phyloP scores from a whole-genome alignment of 768 basidiomycete genomes.

The Lyophyllum atratum region DNA sequence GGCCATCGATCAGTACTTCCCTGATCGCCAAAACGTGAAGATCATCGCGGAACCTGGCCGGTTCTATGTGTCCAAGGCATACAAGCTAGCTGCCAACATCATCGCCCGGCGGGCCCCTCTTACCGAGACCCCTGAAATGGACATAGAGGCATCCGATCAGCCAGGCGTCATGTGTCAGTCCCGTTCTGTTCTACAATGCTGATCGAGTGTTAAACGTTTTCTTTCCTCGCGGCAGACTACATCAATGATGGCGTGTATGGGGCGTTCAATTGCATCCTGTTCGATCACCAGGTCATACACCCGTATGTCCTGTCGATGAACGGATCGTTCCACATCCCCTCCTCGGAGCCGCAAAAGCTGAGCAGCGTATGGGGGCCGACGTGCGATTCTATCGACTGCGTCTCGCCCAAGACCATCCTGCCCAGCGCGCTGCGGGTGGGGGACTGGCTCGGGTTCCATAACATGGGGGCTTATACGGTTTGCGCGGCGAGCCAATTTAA shows the following conservation, averaged over 20 bases:
- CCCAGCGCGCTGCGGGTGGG: slow-evolving; percentile 80
- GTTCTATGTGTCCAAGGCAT: slow-evolving; percentile 91
- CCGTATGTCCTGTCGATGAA: slow-evolving; percentile 78
- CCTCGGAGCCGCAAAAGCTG: slow-evolving; percentile 42
- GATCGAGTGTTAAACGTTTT: slow-evolving; percentile 11
- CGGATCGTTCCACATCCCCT: slow-evolving; percentile 61
- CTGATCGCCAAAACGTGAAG: slow-evolving; percentile 64
- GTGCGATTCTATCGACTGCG: slow-evolving; percentile 96
- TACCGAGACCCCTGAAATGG: slow-evolving; percentile 28
- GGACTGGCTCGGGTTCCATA: slow-evolving; percentile 97
- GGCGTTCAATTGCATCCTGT: slow-evolving; percentile 94
- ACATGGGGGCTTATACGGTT: slow-evolving; percentile 99
- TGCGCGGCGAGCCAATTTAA: slow-evolving; percentile 97
- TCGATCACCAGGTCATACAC: slow-evolving; percentile 93
- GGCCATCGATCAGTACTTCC: slow-evolving; percentile 81
- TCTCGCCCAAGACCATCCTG: slow-evolving; percentile 62
- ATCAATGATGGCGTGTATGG: slow-evolving; percentile 99
- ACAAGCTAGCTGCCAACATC: slow-evolving; percentile 89
- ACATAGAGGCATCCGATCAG: slow-evolving; percentile 36
- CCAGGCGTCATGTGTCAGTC: slow-evolving; percentile 86
- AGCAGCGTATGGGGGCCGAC: slow-evolving; percentile 98
- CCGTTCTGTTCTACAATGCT: background rate
- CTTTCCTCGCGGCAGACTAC: slow-evolving; percentile 65
- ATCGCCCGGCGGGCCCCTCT: slow-evolving; percentile 82
- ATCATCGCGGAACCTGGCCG: slow-evolving; percentile 96